phyloP scores from a whole-genome alignment of 164 flowering plant genomes.

The Macadamia tetraphylla region DNA sequence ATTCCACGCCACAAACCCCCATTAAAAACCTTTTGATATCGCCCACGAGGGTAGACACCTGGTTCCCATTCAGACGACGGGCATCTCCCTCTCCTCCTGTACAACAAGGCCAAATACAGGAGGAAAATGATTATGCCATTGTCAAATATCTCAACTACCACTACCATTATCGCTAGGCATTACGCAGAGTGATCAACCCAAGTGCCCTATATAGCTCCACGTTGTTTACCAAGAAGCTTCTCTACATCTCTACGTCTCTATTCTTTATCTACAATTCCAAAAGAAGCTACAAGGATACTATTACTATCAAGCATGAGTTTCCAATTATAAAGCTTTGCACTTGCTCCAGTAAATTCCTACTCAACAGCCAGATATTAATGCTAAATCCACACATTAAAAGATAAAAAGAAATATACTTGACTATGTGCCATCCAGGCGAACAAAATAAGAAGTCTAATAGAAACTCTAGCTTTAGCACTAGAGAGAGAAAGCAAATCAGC shows the following conservation, averaged over 20 bases:
- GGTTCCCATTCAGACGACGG: slow-evolving; percentile 28
- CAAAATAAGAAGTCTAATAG: slow-evolving; percentile 16
- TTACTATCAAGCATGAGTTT: slow-evolving; percentile 12
- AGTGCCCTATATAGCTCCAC: slow-evolving; percentile 25
- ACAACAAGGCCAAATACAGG: slow-evolving; percentile 78
- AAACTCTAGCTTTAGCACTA: slow-evolving; percentile 39
- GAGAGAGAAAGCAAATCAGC: slow-evolving; percentile 23
- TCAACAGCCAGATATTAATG: slow-evolving; percentile 8
- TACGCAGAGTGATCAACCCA: slow-evolving; percentile 32
- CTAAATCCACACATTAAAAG: slow-evolving; percentile 12
- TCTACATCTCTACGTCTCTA: slow-evolving; percentile 21
- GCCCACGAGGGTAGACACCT: slow-evolving; percentile 29
- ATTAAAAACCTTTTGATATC: slow-evolving; percentile 25
- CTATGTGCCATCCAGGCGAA: slow-evolving; percentile 15
- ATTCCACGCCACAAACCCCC: slow-evolving; percentile 24
- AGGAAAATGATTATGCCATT: slow-evolving; percentile 67
- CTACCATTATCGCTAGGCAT: slow-evolving; percentile 54
- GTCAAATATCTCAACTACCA: slow-evolving; percentile 45
- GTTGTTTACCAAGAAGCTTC: slow-evolving; percentile 25
- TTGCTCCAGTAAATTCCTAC: slow-evolving; percentile 8
- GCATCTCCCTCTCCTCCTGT: slow-evolving; percentile 57
- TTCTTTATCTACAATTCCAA: slow-evolving; percentile 17
- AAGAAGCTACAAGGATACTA: slow-evolving; percentile 9
- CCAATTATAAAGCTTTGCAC: slow-evolving; percentile 9
- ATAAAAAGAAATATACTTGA: not conserved